Percentiles rank a stretch among this genome's conserved stretches.
phyloP scores from a whole-genome alignment of 768 basidiomycete genomes.

The Trametes cubensis region DNA sequence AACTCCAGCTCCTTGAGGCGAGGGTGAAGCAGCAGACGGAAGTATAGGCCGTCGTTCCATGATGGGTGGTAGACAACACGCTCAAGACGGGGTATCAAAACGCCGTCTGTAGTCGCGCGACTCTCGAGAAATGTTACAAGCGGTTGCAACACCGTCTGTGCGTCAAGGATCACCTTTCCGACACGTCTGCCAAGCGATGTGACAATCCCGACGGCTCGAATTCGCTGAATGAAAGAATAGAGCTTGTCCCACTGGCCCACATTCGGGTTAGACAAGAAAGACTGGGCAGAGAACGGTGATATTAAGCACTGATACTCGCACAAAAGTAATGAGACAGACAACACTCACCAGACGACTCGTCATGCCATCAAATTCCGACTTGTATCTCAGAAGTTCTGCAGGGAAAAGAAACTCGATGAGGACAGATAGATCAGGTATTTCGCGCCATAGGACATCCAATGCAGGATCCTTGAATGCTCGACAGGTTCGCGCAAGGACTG shows the following conservation, averaged over 20 bases:
- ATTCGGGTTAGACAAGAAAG: not conserved
- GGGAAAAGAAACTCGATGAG: not conserved
- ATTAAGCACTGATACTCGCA: too few relatives aligned
- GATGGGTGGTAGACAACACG: too few relatives aligned
- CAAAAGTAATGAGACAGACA: too few relatives aligned
- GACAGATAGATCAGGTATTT: constrained; percentile 7
- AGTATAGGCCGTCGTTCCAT: too few relatives aligned
- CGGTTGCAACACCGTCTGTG: not conserved
- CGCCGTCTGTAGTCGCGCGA: too few relatives aligned
- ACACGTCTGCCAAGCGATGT: not conserved
- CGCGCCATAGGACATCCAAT: constrained; percentile 4
- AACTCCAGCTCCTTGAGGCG: too few relatives aligned
- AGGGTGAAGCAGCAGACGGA: too few relatives aligned
- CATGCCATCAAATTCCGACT: not conserved
- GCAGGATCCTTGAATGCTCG: not conserved
- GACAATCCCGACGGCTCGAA: not conserved
- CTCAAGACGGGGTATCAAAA: too few relatives aligned
- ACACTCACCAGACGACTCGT: not conserved
- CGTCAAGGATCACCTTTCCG: not conserved
- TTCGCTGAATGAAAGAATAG: not conserved
- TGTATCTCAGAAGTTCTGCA: not conserved
- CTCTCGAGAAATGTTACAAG: too few relatives aligned
- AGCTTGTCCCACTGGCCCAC: not conserved
- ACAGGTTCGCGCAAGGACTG: constrained; percentile 8
- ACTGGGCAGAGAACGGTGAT: too few relatives aligned